phyloP scores from a whole-genome alignment of 2,329 filamentous ascomycete species.

The Penicillium sp. region DNA sequence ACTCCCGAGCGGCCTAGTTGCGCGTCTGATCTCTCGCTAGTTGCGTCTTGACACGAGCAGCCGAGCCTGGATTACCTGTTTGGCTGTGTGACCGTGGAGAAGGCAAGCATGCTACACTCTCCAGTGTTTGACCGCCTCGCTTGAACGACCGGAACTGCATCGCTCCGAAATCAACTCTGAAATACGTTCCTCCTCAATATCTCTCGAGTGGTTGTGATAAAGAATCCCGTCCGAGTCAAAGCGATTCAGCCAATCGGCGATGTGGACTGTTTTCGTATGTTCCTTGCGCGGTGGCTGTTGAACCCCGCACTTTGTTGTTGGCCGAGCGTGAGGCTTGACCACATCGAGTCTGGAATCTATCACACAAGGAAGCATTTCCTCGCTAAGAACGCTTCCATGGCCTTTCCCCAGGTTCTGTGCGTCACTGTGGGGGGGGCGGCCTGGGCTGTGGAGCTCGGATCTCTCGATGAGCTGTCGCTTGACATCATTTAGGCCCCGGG shows the following conservation, averaged over 20 bases:
- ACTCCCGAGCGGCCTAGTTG: no score
- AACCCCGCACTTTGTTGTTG: background rate
- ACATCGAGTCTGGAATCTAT: background rate
- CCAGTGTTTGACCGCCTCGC: background rate
- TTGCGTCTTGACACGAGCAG: no score
- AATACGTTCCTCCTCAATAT: background rate
- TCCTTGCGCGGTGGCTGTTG: background rate
- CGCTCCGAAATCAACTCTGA: background rate
- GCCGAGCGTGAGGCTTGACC: background rate
- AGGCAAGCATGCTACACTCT: no score
- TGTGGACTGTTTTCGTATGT: background rate
- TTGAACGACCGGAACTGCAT: background rate
- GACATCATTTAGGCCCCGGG: background rate
- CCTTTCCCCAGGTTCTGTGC: background rate
- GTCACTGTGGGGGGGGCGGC: background rate
- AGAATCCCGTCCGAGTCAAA: background rate
- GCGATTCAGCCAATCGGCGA: background rate
- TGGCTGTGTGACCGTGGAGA: background rate
- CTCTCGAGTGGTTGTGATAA: background rate
- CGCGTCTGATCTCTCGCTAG: no score
- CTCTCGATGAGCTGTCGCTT: background rate
- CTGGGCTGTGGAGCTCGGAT: background rate
- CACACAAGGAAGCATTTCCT: background rate
- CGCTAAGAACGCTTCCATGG: background rate
- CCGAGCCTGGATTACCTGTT: background rate